Percentiles rank a stretch among this genome's conserved stretches.
phyloP scores from a whole-genome alignment of 768 basidiomycete species.

The Tricholoma sp. region DNA sequence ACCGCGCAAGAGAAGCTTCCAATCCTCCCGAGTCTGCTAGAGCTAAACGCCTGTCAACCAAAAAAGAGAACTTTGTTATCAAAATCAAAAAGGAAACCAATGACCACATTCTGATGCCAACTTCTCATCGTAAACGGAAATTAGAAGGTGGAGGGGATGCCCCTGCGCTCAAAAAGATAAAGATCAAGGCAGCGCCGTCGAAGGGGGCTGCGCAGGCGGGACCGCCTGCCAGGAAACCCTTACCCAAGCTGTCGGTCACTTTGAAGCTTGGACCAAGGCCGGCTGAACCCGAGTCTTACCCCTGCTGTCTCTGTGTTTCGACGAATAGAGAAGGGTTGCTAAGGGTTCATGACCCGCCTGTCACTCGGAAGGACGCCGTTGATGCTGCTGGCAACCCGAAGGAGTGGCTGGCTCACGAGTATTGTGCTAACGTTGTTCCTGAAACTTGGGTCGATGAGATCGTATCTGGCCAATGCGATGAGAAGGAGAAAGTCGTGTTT shows the following conservation, averaged over 20 bases:
- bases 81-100: conserved; percentile 20
- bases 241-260: conserved; percentile 48
- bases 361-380: conserved; percentile 45
- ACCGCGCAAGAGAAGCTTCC: conserved; percentile 49
- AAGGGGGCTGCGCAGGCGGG: conserved; percentile 18
- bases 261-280: conserved; percentile 66
- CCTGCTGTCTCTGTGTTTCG: conserved; percentile 68
- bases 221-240: conserved; percentile 4
- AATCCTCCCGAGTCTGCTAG: conserved; percentile 15
- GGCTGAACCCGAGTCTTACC: conserved; percentile 48
- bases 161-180: conserved; percentile 47
- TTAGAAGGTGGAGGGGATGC: conserved; percentile 29
- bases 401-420: conserved; percentile 73
- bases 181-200: conserved; percentile 30
- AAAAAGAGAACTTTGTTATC: conserved; percentile 22
- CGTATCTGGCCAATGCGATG: conserved; percentile 34
- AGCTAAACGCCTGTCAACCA: conserved; percentile 14
- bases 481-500: conserved; percentile 55
- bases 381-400: conserved; percentile 42
- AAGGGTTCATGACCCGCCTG: conserved; percentile 63
- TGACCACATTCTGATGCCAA: conserved; percentile 20
- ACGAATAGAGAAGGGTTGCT: conserved; percentile 49
- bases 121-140: conserved; percentile 37
- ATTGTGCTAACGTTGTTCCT: conserved; percentile 77
- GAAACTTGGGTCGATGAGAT: conserved; percentile 89